These are phyloP conservation scores for Pythium guiyangense DNA, from an alignment of 352 stramenopile species.

Conservation along the genomic window DNA sequence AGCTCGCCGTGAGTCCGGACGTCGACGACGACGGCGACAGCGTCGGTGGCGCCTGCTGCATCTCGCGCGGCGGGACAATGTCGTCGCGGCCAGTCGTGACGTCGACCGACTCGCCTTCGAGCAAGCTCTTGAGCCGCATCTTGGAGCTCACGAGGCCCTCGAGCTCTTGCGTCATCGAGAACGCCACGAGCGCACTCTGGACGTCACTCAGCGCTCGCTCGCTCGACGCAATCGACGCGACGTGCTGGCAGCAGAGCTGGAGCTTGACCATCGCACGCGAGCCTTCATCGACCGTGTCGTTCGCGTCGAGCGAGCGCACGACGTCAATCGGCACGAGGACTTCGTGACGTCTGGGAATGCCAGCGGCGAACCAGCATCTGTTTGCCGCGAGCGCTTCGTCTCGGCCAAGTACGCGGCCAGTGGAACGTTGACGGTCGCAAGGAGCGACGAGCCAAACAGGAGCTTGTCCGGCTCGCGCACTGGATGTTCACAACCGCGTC, in stretches of 20 bases:
- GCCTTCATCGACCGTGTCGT: constrained; percentile 13
- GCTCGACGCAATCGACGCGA: constrained; percentile 13
- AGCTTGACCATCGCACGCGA: constrained; percentile 32
- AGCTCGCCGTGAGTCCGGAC: constrained; percentile 23
- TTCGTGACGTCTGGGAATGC: constrained; percentile 31
- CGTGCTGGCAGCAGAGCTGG: constrained; percentile 39
- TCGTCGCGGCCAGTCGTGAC: constrained; percentile 48
- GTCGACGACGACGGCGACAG: constrained; percentile 10
- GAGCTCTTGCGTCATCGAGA: constrained; percentile 47
- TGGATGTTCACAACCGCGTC: constrained; percentile 41
- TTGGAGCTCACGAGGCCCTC: constrained; percentile 61
- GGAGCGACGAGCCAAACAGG: constrained; percentile 63
- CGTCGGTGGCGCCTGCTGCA: constrained; percentile 3
- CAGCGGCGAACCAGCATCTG: too few species aligned
- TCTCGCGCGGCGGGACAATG: constrained; percentile 5
- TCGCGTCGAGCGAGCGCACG: neutral
- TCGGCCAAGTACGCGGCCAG: constrained; percentile 39
- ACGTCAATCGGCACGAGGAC: constrained; percentile 44
- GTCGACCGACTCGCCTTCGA: constrained; percentile 71
- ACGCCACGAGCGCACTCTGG: constrained; percentile 25
- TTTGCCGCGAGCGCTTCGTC: neutral
- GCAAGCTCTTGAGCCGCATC: constrained; percentile 54
- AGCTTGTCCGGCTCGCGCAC: constrained; percentile 67
- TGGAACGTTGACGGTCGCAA: constrained; percentile 43
- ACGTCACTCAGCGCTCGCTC: constrained; percentile 2